Base-by-base conservation (phyloP, 805 yeast species). In the Wickerhamiella dianesei region DNA sequence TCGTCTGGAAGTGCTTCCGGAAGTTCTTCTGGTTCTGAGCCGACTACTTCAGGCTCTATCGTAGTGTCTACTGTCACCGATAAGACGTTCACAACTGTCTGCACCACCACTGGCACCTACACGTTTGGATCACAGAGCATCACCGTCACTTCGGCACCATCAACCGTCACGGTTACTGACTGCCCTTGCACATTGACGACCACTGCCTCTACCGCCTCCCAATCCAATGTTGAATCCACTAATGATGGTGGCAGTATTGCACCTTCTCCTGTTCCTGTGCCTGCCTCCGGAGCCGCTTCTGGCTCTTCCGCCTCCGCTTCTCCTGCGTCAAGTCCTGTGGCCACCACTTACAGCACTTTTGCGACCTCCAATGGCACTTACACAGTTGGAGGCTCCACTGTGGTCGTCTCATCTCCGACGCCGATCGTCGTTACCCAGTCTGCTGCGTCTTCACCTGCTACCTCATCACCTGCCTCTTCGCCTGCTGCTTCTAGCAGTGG, bases 331-430 rank as follows among this genome's bases (percentile, higher is more conserved):
- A 47, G 48, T 18, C 39, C 47, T 16, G 22, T 22, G 5, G 44
- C 48, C 41, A 37, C 48, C 13, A n/a, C 29, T 2, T 48, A 50
- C 5, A 48, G 52, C 35, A 37, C 45, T 5, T 36, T 48, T 41
- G 17, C 47, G n/a, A 29, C 36, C 12, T 40, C 46, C 25, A 44
- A 44, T 14, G 17, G 3, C 18, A 41, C 53, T 2, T 44, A 29
- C 46, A 51, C 48, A 16, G 48, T 37, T 21, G 35, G 48, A 14
- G 48, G 40, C 18, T 14, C 53, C 32, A 25, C 32, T 6, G 32
- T 25, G 32, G 32, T 25, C 9, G 32, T 25, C 32, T 6, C 32
- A 6, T 6, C 32, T 6, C 32, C 32, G 12, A 25, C 32, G 32
- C 12, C 32, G 32, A 6, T 25, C 32, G 12, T 25, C 6, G 32